These are phyloP conservation scores for Trichoderma citrinoviride DNA, from an alignment of 2,329 filamentous ascomycete genomes.

Conservation along the genomic window DNA sequence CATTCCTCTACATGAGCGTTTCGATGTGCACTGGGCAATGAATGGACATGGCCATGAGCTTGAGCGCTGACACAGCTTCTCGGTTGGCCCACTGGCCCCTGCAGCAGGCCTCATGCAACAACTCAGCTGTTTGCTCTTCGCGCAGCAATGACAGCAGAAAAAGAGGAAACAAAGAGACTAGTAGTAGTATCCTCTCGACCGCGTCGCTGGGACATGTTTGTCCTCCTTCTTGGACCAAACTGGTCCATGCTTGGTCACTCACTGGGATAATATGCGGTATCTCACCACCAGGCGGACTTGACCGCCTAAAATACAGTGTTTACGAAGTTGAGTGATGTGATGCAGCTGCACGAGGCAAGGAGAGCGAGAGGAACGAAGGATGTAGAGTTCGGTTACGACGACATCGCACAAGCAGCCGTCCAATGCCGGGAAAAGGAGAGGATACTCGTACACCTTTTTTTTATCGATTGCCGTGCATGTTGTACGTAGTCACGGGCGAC, in stretches of 20 bases:
- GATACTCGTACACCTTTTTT: not conserved
- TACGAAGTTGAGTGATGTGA: not conserved
- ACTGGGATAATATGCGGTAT: not conserved
- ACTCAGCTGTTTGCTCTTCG: slow-evolving; percentile 13
- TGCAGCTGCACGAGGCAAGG: not conserved
- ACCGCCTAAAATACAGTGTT: not conserved
- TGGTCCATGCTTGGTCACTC: not conserved
- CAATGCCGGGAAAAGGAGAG: not conserved
- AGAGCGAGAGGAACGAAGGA: not conserved
- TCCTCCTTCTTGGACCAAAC: not conserved
- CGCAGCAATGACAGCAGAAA: not conserved
- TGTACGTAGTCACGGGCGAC: slow-evolving; percentile 7
- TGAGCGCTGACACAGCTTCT: slow-evolving; percentile 12
- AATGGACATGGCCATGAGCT: not conserved
- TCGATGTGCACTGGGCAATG: not conserved
- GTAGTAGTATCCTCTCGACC: too few species aligned
- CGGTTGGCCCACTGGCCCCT: slow-evolving; percentile 1
- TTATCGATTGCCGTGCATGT: not conserved
- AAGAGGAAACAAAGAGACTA: not conserved
- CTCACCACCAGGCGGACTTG: not conserved
- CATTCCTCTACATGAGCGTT: slow-evolving; percentile 8
- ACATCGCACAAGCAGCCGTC: not conserved
- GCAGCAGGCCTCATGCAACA: slow-evolving; percentile 9
- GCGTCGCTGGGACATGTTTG: not conserved
- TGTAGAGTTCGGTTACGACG: not conserved